Conservation (phyloP, 768 basidiomycete genomes). For the Pulveroboletus frians region DNA sequence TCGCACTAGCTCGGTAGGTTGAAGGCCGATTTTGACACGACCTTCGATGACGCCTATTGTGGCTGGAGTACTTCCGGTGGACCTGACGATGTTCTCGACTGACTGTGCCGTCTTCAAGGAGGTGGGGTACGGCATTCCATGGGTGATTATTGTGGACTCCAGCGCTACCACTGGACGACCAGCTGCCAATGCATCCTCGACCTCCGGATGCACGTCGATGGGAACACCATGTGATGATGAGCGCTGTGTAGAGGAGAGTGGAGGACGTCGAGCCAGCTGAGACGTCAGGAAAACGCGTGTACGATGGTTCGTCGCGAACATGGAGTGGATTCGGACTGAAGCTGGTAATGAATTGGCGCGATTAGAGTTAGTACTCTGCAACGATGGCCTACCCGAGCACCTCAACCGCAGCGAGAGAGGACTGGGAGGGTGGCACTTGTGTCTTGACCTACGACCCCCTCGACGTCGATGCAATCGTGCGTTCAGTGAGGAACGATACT, state of each 20-base stretch:
- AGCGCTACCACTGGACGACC: slow-evolving; percentile 78
- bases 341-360: not conserved
- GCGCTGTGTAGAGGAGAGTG: not conserved
- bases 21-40: slow-evolving; percentile 80
- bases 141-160: slow-evolving; percentile 88
- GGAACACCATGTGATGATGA: slow-evolving; percentile 17
- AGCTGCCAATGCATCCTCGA: slow-evolving; percentile 68
- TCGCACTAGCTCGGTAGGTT: slow-evolving; percentile 55
- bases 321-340: not conserved
- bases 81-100: slow-evolving; percentile 69
- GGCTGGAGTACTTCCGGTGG: slow-evolving; percentile 77
- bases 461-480: slow-evolving; percentile 52
- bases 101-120: slow-evolving; percentile 68
- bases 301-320: slow-evolving; percentile 12
- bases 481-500: slow-evolving; percentile 53
- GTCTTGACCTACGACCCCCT: slow-evolving; percentile 57
- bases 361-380: not conserved
- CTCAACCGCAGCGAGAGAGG: slow-evolving; percentile 24
- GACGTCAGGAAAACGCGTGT: slow-evolving; percentile 1
- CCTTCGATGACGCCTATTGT: slow-evolving; percentile 85
- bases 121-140: slow-evolving; percentile 82
- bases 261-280: slow-evolving; percentile 4
- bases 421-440: slow-evolving; percentile 30
- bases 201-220: slow-evolving; percentile 79
- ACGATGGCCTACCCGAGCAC: slow-evolving; percentile 24